A percentile compares a stretch with the other conserved stretches of the same genome.
Conservation (phyloP, 257 asterid genomes). For the Capsicum pubescens region DNA sequence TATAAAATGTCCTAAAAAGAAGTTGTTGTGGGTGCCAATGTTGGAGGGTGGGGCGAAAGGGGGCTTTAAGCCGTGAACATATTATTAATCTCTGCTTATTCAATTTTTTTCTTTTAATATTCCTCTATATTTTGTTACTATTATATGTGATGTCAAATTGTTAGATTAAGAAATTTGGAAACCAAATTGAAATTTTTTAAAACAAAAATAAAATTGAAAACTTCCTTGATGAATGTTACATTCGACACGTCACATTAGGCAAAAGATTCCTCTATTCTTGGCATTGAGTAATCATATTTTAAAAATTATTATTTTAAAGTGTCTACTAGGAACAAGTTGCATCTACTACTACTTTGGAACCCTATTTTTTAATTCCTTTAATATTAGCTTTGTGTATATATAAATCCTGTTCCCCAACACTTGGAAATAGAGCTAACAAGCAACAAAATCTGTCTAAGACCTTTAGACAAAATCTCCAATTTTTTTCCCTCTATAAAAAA, state of each 20-base stretch:
- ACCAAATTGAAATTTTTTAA: neutral
- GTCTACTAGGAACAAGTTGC: constrained; percentile 20
- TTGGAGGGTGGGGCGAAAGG: constrained; percentile 10
- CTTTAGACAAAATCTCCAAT: constrained; percentile 11
- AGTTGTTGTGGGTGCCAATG: neutral
- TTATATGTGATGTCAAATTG: neutral
- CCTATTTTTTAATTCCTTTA: neutral
- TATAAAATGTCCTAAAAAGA: neutral
- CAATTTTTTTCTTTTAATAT: neutral
- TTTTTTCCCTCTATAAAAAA: neutral
- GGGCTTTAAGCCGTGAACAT: neutral
- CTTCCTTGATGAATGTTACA: neutral
- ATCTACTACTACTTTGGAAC: constrained; percentile 11
- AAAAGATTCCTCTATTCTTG: constrained; percentile 29
- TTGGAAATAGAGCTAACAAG: constrained; percentile 12
- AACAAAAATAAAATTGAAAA: neutral
- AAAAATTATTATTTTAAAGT: neutral
- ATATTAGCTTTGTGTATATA: neutral
- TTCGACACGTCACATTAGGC: constrained; percentile 17
- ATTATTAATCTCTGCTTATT: neutral
- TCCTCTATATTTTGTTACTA: neutral
- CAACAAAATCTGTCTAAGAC: constrained; percentile 8
- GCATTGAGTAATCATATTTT: neutral
- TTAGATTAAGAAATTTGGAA: neutral
- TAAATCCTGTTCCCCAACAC: constrained; percentile 21